Conservation (phyloP, 139 green algal genomes). For the Chlorella ohadii region DNA sequence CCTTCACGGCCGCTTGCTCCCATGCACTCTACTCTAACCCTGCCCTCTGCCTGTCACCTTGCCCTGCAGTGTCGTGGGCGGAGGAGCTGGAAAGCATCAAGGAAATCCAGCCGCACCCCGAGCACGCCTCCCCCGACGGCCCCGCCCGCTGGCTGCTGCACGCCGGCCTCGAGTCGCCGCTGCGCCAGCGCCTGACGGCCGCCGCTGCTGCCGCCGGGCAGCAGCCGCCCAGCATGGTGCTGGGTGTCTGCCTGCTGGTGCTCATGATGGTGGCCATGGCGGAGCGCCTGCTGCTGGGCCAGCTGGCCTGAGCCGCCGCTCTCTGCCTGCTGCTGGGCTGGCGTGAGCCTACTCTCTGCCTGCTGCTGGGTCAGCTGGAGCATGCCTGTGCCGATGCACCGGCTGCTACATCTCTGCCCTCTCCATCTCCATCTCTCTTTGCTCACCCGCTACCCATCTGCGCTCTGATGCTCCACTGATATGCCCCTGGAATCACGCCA, state of each 20-base stretch:
- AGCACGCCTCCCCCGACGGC: too few species aligned
- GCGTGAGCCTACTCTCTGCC: too few species aligned
- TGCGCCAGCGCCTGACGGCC: not conserved
- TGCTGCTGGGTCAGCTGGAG: not conserved
- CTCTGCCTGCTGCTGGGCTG: not conserved
- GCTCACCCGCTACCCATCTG: too few species aligned
- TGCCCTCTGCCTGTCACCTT: not conserved
- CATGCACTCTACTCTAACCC: not conserved
- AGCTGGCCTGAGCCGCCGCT: not conserved
- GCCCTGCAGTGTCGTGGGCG: constrained; percentile 42
- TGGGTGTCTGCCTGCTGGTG: not conserved
- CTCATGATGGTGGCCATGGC: constrained; percentile 13
- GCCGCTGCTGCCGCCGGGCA: not conserved
- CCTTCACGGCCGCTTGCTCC: not conserved
- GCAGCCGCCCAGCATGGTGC: not conserved
- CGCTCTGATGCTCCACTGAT: too few species aligned
- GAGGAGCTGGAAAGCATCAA: constrained; percentile 33
- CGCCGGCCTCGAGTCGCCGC: not conserved
- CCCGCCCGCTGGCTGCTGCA: not conserved
- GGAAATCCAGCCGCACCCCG: constrained; percentile 16
- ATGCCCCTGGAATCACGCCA: too few species aligned
- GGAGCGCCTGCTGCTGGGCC: not conserved
- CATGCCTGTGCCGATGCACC: too few species aligned
- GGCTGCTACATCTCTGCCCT: not conserved
- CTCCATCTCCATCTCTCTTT: too few species aligned